Conservation (phyloP, 768 basidiomycete species). For the Serendipita indica region DNA sequence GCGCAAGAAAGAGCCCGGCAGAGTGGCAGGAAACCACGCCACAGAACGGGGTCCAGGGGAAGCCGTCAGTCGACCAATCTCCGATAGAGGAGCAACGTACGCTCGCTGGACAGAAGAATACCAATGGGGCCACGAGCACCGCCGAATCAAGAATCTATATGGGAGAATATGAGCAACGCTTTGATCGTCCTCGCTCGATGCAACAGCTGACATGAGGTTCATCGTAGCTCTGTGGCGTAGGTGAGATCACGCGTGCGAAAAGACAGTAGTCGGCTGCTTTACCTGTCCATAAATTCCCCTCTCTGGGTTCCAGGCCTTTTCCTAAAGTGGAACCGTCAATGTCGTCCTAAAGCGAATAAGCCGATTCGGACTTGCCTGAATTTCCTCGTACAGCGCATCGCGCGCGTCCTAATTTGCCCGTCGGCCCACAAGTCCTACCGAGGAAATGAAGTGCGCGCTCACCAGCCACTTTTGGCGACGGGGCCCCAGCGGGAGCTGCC, state of each 20-base stretch:
- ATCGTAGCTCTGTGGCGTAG: slow-evolving; percentile 81
- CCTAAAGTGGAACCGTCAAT: slow-evolving; percentile 31
- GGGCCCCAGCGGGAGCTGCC: slow-evolving; percentile 52
- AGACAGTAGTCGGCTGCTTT: slow-evolving; percentile 8
- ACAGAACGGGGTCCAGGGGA: background rate
- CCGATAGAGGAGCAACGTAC: slow-evolving; percentile 29
- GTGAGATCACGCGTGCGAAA: background rate
- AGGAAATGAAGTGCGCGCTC: slow-evolving; percentile 12
- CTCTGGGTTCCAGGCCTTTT: slow-evolving; percentile 67
- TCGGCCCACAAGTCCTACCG: slow-evolving; percentile 23
- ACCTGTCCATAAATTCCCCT: slow-evolving; percentile 12
- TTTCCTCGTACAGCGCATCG: slow-evolving; percentile 81
- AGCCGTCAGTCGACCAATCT: background rate
- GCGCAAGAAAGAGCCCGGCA: background rate
- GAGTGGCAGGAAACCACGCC: slow-evolving; percentile 22
- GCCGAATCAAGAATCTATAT: slow-evolving; percentile 71
- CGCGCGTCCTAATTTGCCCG: slow-evolving; percentile 65
- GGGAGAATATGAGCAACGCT: too few relatives aligned
- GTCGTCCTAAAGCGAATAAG: background rate
- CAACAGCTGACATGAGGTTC: too few relatives aligned
- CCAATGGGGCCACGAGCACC: slow-evolving; percentile 81
- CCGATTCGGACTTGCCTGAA: slow-evolving; percentile 22
- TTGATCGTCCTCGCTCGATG: too few relatives aligned
- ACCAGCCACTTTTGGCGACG: slow-evolving; percentile 11
- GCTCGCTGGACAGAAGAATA: slow-evolving; percentile 69